Conservation (phyloP, 2,329 filamentous ascomycete species). For the Thielaviopsis ethacetica region DNA sequence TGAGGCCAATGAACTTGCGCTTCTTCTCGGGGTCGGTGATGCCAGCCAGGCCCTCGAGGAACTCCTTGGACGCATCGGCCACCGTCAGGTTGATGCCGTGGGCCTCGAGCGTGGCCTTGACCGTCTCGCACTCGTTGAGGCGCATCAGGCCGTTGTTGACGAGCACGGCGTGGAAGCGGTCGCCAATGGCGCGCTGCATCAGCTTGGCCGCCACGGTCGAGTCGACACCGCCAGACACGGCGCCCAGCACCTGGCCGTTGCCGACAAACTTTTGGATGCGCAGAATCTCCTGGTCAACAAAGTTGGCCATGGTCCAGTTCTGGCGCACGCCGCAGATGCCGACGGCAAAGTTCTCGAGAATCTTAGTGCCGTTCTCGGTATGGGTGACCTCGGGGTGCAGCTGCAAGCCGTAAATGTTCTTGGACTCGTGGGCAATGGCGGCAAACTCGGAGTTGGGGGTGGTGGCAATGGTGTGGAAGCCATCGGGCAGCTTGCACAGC, state of each 20-base stretch:
- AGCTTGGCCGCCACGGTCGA: conserved; percentile 74
- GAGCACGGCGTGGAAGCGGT: conserved; percentile 70
- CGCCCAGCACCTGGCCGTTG: conserved; percentile 53
- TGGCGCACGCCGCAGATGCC: conserved; percentile 61
- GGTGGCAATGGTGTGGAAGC: conserved; percentile 57
- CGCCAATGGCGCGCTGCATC: conserved; percentile 69
- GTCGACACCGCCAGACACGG: conserved; percentile 59
- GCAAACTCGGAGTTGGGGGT: conserved; percentile 66
- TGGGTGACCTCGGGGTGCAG: conserved; percentile 76
- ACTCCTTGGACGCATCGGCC: conserved; percentile 60
- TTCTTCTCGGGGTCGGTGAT: conserved; percentile 71
- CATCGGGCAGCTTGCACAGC: conserved; percentile 54
- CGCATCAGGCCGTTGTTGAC: conserved; percentile 80
- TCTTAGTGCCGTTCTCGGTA: conserved; percentile 49
- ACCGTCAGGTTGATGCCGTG: conserved; percentile 85
- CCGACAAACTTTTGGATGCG: conserved; percentile 74
- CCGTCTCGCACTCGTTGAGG: conserved; percentile 65
- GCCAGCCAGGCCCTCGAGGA: conserved; percentile 61
- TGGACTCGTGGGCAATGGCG: conserved; percentile 54
- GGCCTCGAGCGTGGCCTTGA: conserved; percentile 61
- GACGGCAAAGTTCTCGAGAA: conserved; percentile 72
- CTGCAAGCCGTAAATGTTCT: conserved; percentile 67
- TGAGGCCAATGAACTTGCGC: conserved; percentile 76
- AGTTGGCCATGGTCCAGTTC: conserved; percentile 77
- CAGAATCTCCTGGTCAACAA: conserved; percentile 62